These are phyloP conservation scores for Hemileccinum impolitum DNA, from an alignment of 768 basidiomycete genomes.

Conservation along the genomic window DNA sequence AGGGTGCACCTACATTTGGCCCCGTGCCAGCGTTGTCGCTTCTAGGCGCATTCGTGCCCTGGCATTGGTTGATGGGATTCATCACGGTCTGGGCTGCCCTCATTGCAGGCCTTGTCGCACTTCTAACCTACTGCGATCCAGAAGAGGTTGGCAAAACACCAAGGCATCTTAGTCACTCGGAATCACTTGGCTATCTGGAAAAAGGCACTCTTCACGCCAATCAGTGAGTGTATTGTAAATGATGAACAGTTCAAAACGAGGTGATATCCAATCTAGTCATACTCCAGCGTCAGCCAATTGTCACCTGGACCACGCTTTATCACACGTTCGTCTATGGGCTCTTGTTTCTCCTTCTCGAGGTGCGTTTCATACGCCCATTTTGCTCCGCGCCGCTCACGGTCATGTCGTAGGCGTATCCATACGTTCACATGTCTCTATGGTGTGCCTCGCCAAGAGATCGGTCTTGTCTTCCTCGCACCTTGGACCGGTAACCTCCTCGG, in stretches of 20 bases:
- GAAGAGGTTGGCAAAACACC: conserved; percentile 9
- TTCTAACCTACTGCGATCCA: conserved; percentile 17
- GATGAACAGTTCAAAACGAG: background rate
- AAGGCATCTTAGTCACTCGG: background rate
- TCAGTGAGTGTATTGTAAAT: conserved; percentile 7
- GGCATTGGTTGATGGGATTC: conserved; percentile 23
- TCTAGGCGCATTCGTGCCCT: conserved; percentile 17
- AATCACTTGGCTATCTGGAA: conserved; percentile 4
- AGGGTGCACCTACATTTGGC: conserved; percentile 26
- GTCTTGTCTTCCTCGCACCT: conserved; percentile 24
- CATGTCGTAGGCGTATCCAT: conserved; percentile 19
- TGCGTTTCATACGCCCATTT: background rate
- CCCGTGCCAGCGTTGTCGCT: conserved; percentile 22
- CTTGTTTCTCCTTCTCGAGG: conserved; percentile 30
- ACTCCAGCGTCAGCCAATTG: conserved; percentile 25
- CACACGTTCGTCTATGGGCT: conserved; percentile 30
- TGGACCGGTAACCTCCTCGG: conserved; percentile 26
- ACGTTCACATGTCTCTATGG: conserved; percentile 19
- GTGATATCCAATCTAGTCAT: conserved; percentile 14
- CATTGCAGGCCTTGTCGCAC: conserved; percentile 13
- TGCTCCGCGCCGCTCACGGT: background rate
- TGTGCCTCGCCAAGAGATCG: conserved; percentile 25
- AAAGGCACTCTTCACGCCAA: conserved; percentile 13
- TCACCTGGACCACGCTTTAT: conserved; percentile 28
- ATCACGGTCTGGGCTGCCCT: conserved; percentile 19